A percentile compares a stretch with the other conserved stretches of the same genome.
phyloP scores from a whole-genome alignment of 441 rosid species.

The Gossypium aridum region DNA sequence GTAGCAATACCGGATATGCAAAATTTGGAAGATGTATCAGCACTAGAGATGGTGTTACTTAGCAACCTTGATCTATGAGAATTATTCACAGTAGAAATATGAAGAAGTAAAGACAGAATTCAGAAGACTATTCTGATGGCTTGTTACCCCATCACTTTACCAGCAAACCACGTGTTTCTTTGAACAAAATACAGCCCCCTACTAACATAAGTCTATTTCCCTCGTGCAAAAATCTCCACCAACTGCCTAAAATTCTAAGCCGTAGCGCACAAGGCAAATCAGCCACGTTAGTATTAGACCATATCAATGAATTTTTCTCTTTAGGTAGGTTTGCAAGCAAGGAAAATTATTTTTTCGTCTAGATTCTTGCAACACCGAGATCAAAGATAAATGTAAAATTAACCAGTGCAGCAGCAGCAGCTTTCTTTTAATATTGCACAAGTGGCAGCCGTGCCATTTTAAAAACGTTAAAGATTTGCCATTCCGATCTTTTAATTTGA shows the following conservation, averaged over 20 bases:
- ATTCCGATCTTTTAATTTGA: background rate
- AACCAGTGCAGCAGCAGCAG: background rate
- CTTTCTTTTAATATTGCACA: background rate
- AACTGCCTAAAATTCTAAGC: background rate
- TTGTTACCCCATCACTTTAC: background rate
- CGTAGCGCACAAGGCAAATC: background rate
- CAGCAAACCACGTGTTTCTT: background rate
- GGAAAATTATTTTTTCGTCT: background rate
- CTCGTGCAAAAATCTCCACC: background rate
- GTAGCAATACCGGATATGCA: background rate
- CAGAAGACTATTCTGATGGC: background rate
- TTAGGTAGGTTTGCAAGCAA: background rate
- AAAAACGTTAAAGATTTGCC: background rate
- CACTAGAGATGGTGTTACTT: background rate
- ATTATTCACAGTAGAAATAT: background rate
- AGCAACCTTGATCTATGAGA: background rate
- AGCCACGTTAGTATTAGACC: background rate
- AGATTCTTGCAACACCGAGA: background rate
- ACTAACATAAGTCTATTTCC: background rate
- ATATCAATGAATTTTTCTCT: background rate
- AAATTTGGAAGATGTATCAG: conserved; percentile 6
- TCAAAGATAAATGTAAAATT: background rate
- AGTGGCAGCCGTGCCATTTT: background rate
- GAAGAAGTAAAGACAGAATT: background rate
- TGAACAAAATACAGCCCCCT: background rate